Evolutionary conservation across 306 rosid genomes (phyloP).

Genomic region (apple (Malus domestica)): ASM211411v1 NC_041798.1:27304501-27305000

Average conservation of each 20-base stretch:
- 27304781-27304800: constrained; percentile 43
- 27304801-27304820: constrained; percentile 18
- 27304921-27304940: constrained; percentile 62
- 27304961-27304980: constrained; percentile 82
- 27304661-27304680: constrained; percentile 44
- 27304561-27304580: constrained; percentile 69
- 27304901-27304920: constrained; percentile 34
- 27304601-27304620: constrained; percentile 79
- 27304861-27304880: constrained; percentile 31
- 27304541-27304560: constrained; percentile 60
- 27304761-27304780: constrained; percentile 76
- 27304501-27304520: constrained; percentile 54
- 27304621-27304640: constrained; percentile 86
- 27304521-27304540: constrained; percentile 79
- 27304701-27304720: constrained; percentile 23
- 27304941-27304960: constrained; percentile 70
- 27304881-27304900: constrained; percentile 49
- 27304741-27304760: constrained; percentile 78
- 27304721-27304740: constrained; percentile 40
- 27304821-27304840: constrained; percentile 35
- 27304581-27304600: constrained; percentile 57
- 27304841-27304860: constrained; percentile 31
- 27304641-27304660: constrained; percentile 48
- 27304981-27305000: constrained; percentile 63
- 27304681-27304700: constrained; percentile 32